phyloP scores from a whole-genome alignment of 192 early-diverging fungal genomes.

The Backusella tarrabulga region DNA sequence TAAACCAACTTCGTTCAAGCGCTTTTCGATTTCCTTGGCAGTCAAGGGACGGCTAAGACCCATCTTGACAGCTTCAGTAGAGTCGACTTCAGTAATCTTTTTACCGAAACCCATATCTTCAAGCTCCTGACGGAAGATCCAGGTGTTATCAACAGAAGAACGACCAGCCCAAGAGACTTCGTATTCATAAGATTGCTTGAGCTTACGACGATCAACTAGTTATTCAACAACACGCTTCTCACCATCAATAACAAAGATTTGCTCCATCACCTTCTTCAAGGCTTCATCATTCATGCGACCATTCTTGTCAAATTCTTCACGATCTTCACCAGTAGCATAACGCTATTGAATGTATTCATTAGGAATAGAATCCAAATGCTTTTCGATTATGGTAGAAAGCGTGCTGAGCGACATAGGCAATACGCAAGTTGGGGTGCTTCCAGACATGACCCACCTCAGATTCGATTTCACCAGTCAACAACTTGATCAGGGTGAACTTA shows the following conservation, averaged over 20 bases:
- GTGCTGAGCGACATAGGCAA: constrained; percentile 86
- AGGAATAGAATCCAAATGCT: constrained; percentile 79
- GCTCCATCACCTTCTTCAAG: constrained; percentile 56
- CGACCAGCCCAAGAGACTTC: constrained; percentile 72
- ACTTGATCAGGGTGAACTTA: constrained; percentile 69
- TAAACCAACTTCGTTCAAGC: constrained; percentile 72
- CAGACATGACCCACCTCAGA: constrained; percentile 72
- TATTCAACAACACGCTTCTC: constrained; percentile 62
- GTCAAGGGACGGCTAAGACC: constrained; percentile 72
- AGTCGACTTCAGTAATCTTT: constrained; percentile 72
- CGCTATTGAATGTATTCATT: constrained; percentile 86
- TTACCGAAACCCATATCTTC: constrained; percentile 67
- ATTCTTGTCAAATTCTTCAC: constrained; percentile 70
- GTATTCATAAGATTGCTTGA: constrained; percentile 81
- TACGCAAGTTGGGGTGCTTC: constrained; percentile 83
- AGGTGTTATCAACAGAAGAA: constrained; percentile 65
- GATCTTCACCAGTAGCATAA: constrained; percentile 75
- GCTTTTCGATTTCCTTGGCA: constrained; percentile 62
- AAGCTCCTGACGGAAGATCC: constrained; percentile 68
- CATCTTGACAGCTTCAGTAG: constrained; percentile 69
- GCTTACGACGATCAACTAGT: constrained; percentile 72
- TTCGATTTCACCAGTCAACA: constrained; percentile 77
- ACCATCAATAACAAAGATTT: constrained; percentile 52
- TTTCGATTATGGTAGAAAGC: constrained; percentile 84
- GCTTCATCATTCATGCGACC: constrained; percentile 65